Evolutionary conservation across 768 basidiomycete species (phyloP).

Genomic region (Xanthoconium purpureum): DNA sequence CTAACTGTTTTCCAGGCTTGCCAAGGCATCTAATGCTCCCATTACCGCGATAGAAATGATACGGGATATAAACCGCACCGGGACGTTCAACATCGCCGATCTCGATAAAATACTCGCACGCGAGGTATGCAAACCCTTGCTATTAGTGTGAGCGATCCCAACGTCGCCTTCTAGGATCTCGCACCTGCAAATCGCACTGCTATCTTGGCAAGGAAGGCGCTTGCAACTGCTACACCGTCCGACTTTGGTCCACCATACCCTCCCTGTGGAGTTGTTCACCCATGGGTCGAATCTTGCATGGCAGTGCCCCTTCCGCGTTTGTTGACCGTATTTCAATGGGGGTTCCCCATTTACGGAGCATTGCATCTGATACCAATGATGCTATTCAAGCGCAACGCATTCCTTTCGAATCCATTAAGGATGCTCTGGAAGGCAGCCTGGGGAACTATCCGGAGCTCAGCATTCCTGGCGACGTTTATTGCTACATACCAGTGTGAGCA

Average conservation of each 20-base stretch:
- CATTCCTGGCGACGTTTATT: conserved; percentile 84
- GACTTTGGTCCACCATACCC: conserved; percentile 52
- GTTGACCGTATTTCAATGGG: conserved; percentile 79
- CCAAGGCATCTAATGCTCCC: conserved; percentile 63
- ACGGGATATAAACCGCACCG: conserved; percentile 53
- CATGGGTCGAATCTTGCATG: conserved; percentile 54
- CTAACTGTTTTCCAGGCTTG: conserved; percentile 54
- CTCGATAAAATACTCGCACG: conserved; percentile 53
- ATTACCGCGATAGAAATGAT: conserved; percentile 60
- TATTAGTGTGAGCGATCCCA: background rate
- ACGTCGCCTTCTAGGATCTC: conserved; percentile 44
- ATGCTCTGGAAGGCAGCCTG: conserved; percentile 63
- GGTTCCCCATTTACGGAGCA: conserved; percentile 81
- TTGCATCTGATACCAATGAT: conserved; percentile 86
- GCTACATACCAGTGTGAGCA: conserved; percentile 75
- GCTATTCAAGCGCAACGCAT: conserved; percentile 70
- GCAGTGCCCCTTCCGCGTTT: conserved; percentile 55
- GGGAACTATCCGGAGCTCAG: conserved; percentile 79
- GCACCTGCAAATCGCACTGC: conserved; percentile 48
- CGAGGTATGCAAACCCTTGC: conserved; percentile 36
- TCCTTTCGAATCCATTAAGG: conserved; percentile 60
- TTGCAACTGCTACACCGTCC: conserved; percentile 27
- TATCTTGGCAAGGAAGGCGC: conserved; percentile 45
- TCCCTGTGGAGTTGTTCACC: conserved; percentile 78
- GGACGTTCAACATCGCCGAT: conserved; percentile 51